Conservation (phyloP, 306 rosid species). For the Cucumis hystrix region DNA sequence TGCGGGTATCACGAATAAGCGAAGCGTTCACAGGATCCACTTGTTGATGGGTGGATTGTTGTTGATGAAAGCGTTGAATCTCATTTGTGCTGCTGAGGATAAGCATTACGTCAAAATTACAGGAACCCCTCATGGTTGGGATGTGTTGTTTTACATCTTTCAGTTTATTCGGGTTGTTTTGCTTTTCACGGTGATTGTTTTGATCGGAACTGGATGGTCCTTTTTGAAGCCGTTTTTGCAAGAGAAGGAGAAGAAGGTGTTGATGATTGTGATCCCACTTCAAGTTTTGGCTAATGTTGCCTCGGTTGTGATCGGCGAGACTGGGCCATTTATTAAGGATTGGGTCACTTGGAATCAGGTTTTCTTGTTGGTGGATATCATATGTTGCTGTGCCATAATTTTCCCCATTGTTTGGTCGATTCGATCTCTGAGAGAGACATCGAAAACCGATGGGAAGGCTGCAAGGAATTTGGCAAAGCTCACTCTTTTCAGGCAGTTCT, state of each 20-base stretch:
- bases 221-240: slow-evolving; percentile 72
- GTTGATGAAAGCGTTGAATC: slow-evolving; percentile 54
- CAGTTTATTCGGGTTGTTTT: slow-evolving; percentile 75
- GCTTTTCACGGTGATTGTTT: slow-evolving; percentile 61
- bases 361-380: slow-evolving; percentile 76
- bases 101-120: slow-evolving; percentile 65
- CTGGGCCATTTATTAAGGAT: slow-evolving; percentile 82
- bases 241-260: slow-evolving; percentile 76
- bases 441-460: slow-evolving; percentile 85
- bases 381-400: slow-evolving; percentile 86
- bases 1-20: slow-evolving; percentile 24
- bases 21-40: slow-evolving; percentile 69
- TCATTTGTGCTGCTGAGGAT: slow-evolving; percentile 80
- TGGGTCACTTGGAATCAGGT: slow-evolving; percentile 97
- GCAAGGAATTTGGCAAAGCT: slow-evolving; percentile 68
- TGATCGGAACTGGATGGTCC: slow-evolving; percentile 91
- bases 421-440: slow-evolving; percentile 67
- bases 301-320: slow-evolving; percentile 80
- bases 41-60: slow-evolving; percentile 55
- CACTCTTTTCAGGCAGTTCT: slow-evolving; percentile 83
- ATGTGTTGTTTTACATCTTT: slow-evolving; percentile 74
- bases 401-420: slow-evolving; percentile 96
- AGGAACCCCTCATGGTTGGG: slow-evolving; percentile 94
- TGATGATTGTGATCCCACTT: slow-evolving; percentile 82
- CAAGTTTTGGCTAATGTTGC: slow-evolving; percentile 85